Evolutionary conservation across 192 early-diverging fungal species (phyloP), one percentile per base, ranked within the genome.

Genomic region (Gaertneriomyces semiglobifer): DNA sequence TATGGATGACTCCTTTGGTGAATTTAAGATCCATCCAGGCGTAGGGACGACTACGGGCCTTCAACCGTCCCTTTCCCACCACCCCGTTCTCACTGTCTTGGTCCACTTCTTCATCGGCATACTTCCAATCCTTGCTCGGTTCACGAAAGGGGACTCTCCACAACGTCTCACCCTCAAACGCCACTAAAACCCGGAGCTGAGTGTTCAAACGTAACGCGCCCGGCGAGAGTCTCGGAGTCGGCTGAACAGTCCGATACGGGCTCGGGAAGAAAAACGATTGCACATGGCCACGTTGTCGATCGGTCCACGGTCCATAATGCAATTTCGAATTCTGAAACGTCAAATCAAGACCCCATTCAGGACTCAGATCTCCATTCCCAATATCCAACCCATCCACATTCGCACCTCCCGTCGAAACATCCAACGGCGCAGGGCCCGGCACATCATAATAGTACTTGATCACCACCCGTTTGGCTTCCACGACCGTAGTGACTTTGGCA

Each of bases 251-350:
- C 7, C 89, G 83, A 60, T 86, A 84, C 0, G 87, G 58, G n/a
- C 79, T 77, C 8, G 91, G 91, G 60, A 88, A 92, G 51, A 89
- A 89, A 68, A 85, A 91, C 47, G 77, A 79, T 58, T 92, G 88
- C 14, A 90, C 0, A 77, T 44, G 79, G 46, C 9, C 74, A 50
- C 39, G 25, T 33, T 92, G 91, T 20, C 88, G 78, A 70, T 90
- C 88, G 10, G 88, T 81, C 91, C 91, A 92, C 12, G 91, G 91
- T 2, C 91, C 91, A 60, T 92, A 92, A 45, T 86, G 79, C 0
- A 91, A 58, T 6, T 79, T 72, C 70, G 18, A 92, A n/a, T 3
- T 86, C 82, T 4, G 38, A 25, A 57, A 38, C 18, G 16, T 38
- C 12, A 50, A 0, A 52, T 58, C 66, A 42, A 88, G 62, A 4